Evolutionary conservation across 768 basidiomycete genomes (phyloP).

Genomic region (Lactarius deliciosus): DNA sequence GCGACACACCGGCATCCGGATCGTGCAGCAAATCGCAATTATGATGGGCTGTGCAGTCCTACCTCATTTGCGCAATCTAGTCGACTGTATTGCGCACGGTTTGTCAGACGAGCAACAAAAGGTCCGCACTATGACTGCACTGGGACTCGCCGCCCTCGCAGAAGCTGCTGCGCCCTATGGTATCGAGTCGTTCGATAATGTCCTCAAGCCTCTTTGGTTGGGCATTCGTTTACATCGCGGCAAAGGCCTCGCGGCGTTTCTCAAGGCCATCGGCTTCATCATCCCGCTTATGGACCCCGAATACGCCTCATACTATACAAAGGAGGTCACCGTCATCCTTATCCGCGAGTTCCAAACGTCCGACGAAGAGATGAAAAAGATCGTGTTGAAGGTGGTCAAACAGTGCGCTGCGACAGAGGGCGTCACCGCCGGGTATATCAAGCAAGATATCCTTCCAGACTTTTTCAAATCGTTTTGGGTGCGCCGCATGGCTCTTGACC

Average conservation of each 20-base stretch:
- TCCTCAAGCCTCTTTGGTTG: conserved; percentile 90
- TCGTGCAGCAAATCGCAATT: conserved; percentile 98
- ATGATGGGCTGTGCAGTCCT: conserved; percentile 99
- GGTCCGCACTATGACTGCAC: conserved; percentile 93
- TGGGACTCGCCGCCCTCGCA: conserved; percentile 89
- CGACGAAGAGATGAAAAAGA: conserved; percentile 99
- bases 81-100: conserved; percentile 93
- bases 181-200: conserved; percentile 99
- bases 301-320: conserved; percentile 98
- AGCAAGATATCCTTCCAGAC: conserved; percentile 96
- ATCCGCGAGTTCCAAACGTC: conserved; percentile 99
- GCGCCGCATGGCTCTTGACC: conserved; percentile 94
- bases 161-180: conserved; percentile 98
- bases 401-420: conserved; percentile 99
- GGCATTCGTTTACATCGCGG: conserved; percentile 95
- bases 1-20: conserved; percentile 97
- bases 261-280: conserved; percentile 98
- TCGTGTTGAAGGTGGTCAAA: conserved; percentile 97
- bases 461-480: conserved; percentile 99
- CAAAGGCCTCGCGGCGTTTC: conserved; percentile 90
- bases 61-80: conserved; percentile 93
- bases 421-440: conserved; percentile 93
- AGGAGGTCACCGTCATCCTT: conserved; percentile 94
- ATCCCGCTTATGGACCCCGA: conserved; percentile 99
- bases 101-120: conserved; percentile 95